These are phyloP conservation scores for Lanmaoa rubissima DNA, from an alignment of 768 basidiomycete species.

Conservation along the genomic window DNA sequence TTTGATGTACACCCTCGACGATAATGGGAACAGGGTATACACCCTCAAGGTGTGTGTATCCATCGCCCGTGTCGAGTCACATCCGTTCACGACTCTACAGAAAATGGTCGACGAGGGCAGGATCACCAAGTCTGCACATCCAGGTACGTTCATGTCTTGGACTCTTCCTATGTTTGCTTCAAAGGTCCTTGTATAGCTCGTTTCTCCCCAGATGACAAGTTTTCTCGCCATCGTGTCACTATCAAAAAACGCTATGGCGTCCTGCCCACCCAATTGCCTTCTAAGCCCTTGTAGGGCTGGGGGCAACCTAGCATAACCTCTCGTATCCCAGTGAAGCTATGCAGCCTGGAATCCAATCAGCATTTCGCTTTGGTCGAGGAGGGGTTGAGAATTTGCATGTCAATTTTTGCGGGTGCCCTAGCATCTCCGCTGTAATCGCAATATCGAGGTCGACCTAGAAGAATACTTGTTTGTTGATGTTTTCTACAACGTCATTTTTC, in stretches of 20 bases:
- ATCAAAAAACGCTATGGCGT: constrained; percentile 92
- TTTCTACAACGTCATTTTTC: no score
- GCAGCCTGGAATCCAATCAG: background rate
- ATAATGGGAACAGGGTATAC: constrained; percentile 77
- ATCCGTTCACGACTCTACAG: constrained; percentile 40
- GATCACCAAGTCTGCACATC: constrained; percentile 94
- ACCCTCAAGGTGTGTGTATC: constrained; percentile 80
- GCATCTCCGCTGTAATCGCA: background rate
- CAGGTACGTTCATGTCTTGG: constrained; percentile 54
- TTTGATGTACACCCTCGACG: constrained; percentile 91
- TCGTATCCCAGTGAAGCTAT: background rate
- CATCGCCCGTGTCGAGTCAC: background rate
- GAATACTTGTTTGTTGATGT: no score
- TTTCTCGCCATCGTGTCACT: constrained; percentile 94
- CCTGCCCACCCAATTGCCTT: constrained; percentile 85
- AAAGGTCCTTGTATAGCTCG: constrained; percentile 57
- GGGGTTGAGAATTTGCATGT: background rate
- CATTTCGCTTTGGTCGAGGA: background rate
- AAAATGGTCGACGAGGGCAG: constrained; percentile 81
- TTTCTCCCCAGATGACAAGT: constrained; percentile 99
- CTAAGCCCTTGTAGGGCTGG: constrained; percentile 71
- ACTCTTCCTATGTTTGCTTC: background rate
- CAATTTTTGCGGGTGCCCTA: no score
- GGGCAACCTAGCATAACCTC: background rate
- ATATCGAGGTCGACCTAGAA: no score